phyloP scores from a whole-genome alignment of 331 rosid genomes.

The Saraca asoca region DNA sequence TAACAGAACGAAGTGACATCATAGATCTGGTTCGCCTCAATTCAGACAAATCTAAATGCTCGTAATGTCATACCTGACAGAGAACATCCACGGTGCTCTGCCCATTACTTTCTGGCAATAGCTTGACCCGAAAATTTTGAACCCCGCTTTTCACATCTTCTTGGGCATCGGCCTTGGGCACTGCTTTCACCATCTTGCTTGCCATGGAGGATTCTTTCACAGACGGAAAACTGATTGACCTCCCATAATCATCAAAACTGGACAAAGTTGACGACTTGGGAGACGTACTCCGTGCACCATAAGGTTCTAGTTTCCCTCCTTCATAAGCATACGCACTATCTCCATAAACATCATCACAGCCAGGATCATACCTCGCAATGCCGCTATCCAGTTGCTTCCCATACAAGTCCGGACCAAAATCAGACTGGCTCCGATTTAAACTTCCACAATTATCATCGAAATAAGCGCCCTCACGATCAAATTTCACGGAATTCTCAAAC shows the following conservation, averaged over 20 bases:
- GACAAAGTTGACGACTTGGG: conserved; percentile 72
- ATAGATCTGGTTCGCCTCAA: too few species aligned
- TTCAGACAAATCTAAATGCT: not conserved
- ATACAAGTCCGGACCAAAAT: conserved; percentile 57
- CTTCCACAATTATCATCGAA: conserved; percentile 59
- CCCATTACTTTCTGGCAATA: conserved; percentile 87
- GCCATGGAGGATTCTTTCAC: conserved; percentile 46
- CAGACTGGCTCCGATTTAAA: conserved; percentile 51
- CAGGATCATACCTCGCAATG: conserved; percentile 46
- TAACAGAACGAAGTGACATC: too few species aligned
- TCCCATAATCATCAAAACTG: conserved; percentile 82
- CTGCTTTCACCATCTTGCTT: conserved; percentile 74
- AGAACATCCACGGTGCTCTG: conserved; percentile 83
- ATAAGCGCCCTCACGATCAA: conserved; percentile 54
- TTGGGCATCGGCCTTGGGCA: conserved; percentile 72
- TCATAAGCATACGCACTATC: conserved; percentile 80
- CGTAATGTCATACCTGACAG: conserved; percentile 85
- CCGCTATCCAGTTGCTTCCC: conserved; percentile 51
- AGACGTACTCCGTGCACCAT: conserved; percentile 90
- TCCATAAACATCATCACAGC: conserved; percentile 51
- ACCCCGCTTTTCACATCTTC: conserved; percentile 66
- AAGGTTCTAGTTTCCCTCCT: conserved; percentile 79
- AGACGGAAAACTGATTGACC: conserved; percentile 64
- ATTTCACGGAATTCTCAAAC: conserved; percentile 56
- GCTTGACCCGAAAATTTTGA: conserved; percentile 88